phyloP scores from a whole-genome alignment of 2,329 filamentous ascomycete genomes.

The Ophiosphaerella korrae region DNA sequence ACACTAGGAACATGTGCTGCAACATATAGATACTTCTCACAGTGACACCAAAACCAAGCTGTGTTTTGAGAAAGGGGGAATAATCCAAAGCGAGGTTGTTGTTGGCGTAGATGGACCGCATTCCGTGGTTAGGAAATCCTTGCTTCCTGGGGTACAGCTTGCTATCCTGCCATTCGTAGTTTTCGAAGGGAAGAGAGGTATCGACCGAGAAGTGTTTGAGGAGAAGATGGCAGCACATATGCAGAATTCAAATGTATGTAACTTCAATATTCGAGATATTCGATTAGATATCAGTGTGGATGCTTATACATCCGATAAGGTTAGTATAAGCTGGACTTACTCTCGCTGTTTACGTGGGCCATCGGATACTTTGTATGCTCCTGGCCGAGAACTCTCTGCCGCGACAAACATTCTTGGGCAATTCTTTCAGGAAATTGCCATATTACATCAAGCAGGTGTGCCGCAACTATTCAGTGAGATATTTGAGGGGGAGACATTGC shows the following conservation, averaged over 20 bases:
- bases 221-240: slow-evolving; percentile 17
- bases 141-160: slow-evolving; percentile 30
- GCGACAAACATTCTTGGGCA: slow-evolving; percentile 44
- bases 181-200: slow-evolving; percentile 33
- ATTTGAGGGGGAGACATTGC: slow-evolving; percentile 39
- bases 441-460: slow-evolving; percentile 23
- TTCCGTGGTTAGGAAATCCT: slow-evolving; percentile 35
- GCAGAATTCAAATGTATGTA: slow-evolving; percentile 26
- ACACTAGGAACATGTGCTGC: slow-evolving; percentile 36
- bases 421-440: slow-evolving; percentile 42
- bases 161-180: slow-evolving; percentile 46
- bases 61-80: slow-evolving; percentile 17
- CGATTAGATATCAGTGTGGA: slow-evolving; percentile 44
- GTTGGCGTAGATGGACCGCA: slow-evolving; percentile 49
- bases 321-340: slow-evolving; percentile 48
- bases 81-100: slow-evolving; percentile 20
- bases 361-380: slow-evolving; percentile 42
- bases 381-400: slow-evolving; percentile 34
- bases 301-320: slow-evolving; percentile 20
- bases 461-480: slow-evolving; percentile 37
- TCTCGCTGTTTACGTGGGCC: slow-evolving; percentile 39
- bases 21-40: slow-evolving; percentile 9
- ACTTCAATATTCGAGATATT: slow-evolving; percentile 21
- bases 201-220: slow-evolving; percentile 29
- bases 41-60: neutral